Percentiles rank a stretch among this genome's conserved stretches.
Conservation (phyloP, 1,284 basidiomycete genomes). For the Ustilago sp. region DNA sequence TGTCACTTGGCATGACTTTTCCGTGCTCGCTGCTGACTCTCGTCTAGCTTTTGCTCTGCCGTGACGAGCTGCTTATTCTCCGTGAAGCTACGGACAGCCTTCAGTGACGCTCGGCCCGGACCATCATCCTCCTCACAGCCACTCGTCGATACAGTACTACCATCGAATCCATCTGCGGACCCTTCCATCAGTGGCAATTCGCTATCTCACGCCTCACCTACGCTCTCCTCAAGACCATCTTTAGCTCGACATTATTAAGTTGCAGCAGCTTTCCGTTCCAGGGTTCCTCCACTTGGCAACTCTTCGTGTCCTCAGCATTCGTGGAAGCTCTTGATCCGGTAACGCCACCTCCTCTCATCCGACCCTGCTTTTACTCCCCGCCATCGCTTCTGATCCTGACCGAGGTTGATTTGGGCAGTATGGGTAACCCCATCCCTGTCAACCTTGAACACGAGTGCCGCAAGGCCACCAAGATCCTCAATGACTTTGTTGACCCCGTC, state of each 20-base stretch:
- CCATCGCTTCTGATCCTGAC: no score
- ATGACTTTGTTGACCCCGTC: constrained; percentile 63
- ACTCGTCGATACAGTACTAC: not conserved
- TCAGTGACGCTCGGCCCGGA: constrained; percentile 7
- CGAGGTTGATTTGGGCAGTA: constrained; percentile 16
- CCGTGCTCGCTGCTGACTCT: not conserved
- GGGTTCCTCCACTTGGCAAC: not conserved
- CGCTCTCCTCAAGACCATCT: not conserved
- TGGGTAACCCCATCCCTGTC: constrained; percentile 70
- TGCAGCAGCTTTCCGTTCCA: not conserved
- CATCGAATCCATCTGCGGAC: not conserved
- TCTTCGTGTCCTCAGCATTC: constrained; percentile 3
- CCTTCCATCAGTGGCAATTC: not conserved
- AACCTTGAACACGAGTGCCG: constrained; percentile 72
- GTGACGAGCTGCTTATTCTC: constrained; percentile 10
- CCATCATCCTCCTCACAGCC: not conserved
- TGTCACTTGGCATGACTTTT: not conserved
- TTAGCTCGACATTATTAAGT: not conserved
- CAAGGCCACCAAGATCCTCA: constrained; percentile 72
- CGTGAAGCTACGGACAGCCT: constrained; percentile 1
- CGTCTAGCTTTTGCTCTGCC: constrained; percentile 3
- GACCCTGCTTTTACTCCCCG: not conserved
- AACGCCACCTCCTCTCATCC: not conserved
- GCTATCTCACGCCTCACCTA: not conserved
- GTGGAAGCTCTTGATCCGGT: not conserved